These are phyloP conservation scores for Logfia minima DNA, from an alignment of 129 eudicot genomes.

Conservation along the genomic window DNA sequence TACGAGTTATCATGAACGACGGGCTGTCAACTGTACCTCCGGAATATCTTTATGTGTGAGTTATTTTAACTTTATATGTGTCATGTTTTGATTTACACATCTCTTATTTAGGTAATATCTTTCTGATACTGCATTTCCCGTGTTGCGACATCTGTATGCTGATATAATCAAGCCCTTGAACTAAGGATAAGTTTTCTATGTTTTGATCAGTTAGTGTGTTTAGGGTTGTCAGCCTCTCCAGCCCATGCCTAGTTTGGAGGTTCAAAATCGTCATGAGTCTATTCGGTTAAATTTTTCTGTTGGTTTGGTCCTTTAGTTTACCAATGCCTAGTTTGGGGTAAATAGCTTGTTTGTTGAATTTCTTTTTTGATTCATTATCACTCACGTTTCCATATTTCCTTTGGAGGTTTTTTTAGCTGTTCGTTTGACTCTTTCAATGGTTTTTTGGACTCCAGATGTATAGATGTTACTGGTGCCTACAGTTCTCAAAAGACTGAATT, in stretches of 20 bases:
- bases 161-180: conserved; percentile 3
- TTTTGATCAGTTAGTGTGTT: conserved; percentile 6
- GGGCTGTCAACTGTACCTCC: conserved; percentile 89
- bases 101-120: background rate
- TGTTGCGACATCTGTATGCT: conserved; percentile 8
- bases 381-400: background rate
- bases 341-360: background rate
- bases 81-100: background rate
- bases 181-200: background rate
- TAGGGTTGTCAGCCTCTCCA: background rate
- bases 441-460: conserved; percentile 46
- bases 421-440: background rate
- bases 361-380: background rate
- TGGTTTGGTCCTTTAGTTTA: no score
- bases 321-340: background rate
- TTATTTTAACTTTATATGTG: conserved; percentile 11
- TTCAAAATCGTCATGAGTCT: no score
- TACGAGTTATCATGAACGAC: conserved; percentile 95
- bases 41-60: conserved; percentile 87
- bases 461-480: conserved; percentile 97
- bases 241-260: background rate
- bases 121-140: conserved; percentile 14
- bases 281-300: no score
- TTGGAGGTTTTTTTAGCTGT: background rate
- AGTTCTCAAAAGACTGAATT: conserved; percentile 87